Base-by-base conservation (phyloP, 495 filamentous ascomycete species). In the Hypoxylon lenormandii region DNA sequence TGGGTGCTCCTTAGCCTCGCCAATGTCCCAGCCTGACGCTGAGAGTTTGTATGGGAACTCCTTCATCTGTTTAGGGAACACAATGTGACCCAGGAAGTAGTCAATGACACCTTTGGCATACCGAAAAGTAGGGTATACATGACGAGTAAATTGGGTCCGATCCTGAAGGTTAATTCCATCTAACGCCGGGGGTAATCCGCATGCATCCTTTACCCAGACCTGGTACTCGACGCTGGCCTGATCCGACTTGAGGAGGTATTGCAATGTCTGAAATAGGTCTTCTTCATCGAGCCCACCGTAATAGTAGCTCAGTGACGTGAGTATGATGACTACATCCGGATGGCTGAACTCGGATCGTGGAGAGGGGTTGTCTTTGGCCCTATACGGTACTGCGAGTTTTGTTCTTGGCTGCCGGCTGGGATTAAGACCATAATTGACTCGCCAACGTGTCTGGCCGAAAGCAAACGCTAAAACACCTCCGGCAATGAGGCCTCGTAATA, bases 291-390 rank as follows among this genome's bases (percentile, higher is more conserved):
- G 80, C 2, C 90, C 90, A 0, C 77, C 75, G 56, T 92, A 90
- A 68, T 93, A 92, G 72, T 91, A 92, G 33, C 80, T 84, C 2
- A 92, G 74, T 21, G 80, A 89, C 0, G 91, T 92, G n/a, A 94
- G 70, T 5, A 87, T 59, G 18, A 93, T 88, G 30, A 83, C 80
- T 0, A 89, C 85, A 71, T 94, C 90, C 0, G 90, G 90, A 64
- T 94, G 90, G 36, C 89, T 88, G 74, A 90, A 93, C 66, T 93
- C 91, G 0, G 91, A 85, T 3, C 86, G 80, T 0, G 81, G 77
- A 0, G 88, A 79, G 1, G 89, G 90, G 18, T 69, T 83, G 50
- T 89, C 90, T 64, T 93, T 94, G 1, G 87, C 86, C n/a, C 85
- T 80, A 59, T 85, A 94, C 0, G 91, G 91, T 0, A 93, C 89